phyloP scores from a whole-genome alignment of 768 basidiomycete species.

The Boletus sp. region DNA sequence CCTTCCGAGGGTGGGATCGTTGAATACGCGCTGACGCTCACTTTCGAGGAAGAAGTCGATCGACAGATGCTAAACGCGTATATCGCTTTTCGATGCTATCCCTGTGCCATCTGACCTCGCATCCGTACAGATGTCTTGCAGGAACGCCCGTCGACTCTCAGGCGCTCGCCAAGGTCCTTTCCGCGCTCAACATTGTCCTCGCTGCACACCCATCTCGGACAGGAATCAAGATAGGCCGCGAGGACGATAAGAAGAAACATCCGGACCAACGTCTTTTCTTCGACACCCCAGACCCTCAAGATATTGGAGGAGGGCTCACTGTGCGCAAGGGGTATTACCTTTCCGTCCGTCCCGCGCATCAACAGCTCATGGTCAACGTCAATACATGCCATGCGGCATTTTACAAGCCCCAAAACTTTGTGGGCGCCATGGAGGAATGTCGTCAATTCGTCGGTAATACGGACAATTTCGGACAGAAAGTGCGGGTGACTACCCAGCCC shows the following conservation, averaged over 20 bases:
- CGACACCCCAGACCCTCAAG: constrained; percentile 25
- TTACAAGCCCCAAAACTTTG: constrained; percentile 43
- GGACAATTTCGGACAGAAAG: constrained; percentile 56
- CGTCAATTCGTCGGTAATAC: constrained; percentile 44
- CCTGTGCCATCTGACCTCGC: constrained; percentile 21
- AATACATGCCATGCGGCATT: constrained; percentile 52
- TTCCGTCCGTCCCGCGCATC: constrained; percentile 40
- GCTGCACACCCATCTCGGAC: constrained; percentile 40
- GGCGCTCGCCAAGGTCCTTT: constrained; percentile 51
- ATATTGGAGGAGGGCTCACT: constrained; percentile 51
- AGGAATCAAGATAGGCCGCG: constrained; percentile 47
- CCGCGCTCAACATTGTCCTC: constrained; percentile 49
- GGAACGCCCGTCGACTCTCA: constrained; percentile 55
- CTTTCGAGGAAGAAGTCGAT: constrained; percentile 40
- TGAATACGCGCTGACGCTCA: constrained; percentile 41
- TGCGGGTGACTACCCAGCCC: constrained; percentile 63
- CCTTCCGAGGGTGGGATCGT: constrained; percentile 21
- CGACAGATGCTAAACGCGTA: constrained; percentile 3
- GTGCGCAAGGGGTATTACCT: constrained; percentile 52
- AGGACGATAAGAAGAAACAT: constrained; percentile 33
- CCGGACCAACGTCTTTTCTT: constrained; percentile 43
- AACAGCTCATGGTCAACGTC: constrained; percentile 52
- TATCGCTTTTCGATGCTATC: constrained; percentile 16
- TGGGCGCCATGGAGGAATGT: constrained; percentile 40
- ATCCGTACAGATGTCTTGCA: constrained; percentile 45